Base-by-base conservation (phyloP, 257 asterid genomes). In the Nicotiana tomentosiformis region DNA sequence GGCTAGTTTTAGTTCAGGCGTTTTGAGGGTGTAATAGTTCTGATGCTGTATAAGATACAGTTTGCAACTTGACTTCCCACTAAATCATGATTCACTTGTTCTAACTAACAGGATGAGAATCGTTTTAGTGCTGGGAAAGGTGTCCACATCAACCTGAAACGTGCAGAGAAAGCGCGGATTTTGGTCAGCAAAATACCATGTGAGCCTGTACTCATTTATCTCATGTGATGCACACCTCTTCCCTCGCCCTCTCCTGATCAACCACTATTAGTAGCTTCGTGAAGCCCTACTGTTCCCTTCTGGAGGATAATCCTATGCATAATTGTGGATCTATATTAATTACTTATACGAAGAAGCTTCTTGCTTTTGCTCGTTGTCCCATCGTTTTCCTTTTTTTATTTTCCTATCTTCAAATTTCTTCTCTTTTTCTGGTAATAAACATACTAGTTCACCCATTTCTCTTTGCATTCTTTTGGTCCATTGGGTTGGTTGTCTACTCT, bases 81-180 rank as follows among this genome's bases (percentile, higher is more conserved):
- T 70, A 76, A 67, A 23, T 83, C 78, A 60, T 77, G 66, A 68
- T 20, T 74, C 57, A 80, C 83, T 84, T 80, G 67, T 79, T 82
- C 84, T 70, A 29, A 68, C 84, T 70, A 29, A 68, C 85, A 93
- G 97, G 97, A 93, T 84, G 91, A 91, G 37, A 93, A 93, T 86
- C 92, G 97, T 18, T 93, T 92, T 72, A 90, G 90, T 89, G 94
- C 97, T 84, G 97, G 94, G 83, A 90, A 91, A 87, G 97, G 97
- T 82, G 95, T 90, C 57, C 97, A 93, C 89, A 93, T 90, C 83
- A 93, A 91, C 84, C 85, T 93, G 90, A 93, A 92, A 84, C 97
- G 97, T 78, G 97, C 97, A 43, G 97, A 93, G 87, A 92, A 89
- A 85, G 96, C 96, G 37, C 91, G 97, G 67, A 86, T 84, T 68